Percentiles rank a stretch among this genome's conserved stretches.
Conservation (phyloP, 768 basidiomycete genomes). For the Suillus cothurnatus region DNA sequence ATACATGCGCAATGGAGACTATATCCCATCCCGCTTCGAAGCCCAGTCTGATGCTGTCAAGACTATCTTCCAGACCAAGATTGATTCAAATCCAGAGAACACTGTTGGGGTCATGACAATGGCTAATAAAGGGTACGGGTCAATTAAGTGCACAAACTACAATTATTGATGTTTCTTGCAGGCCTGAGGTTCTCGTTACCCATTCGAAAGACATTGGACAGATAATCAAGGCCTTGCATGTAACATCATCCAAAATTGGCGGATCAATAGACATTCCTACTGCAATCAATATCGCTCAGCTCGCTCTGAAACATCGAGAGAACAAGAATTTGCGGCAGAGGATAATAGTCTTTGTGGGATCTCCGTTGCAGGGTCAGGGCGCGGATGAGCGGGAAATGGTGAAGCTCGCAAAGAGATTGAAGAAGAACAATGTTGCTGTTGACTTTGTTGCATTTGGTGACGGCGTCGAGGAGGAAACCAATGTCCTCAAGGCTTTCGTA, state of each 20-base stretch:
- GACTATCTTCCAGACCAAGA: slow-evolving; percentile 89
- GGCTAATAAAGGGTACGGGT: slow-evolving; percentile 86
- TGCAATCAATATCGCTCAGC: slow-evolving; percentile 89
- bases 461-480: slow-evolving; percentile 75
- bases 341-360: slow-evolving; percentile 92
- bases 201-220: slow-evolving; percentile 95
- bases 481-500: slow-evolving; percentile 77
- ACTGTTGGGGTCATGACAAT: slow-evolving; percentile 98
- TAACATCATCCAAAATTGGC: slow-evolving; percentile 68
- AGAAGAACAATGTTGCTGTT: slow-evolving; percentile 98
- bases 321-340: slow-evolving; percentile 98
- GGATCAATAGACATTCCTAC: slow-evolving; percentile 88
- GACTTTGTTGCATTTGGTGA: slow-evolving; percentile 93
- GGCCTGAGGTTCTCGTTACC: slow-evolving; percentile 95
- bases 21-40: slow-evolving; percentile 81
- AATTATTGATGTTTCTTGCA: slow-evolving; percentile 31
- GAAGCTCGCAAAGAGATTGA: slow-evolving; percentile 93
- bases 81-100: slow-evolving; percentile 95
- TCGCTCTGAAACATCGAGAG: slow-evolving; percentile 95
- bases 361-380: slow-evolving; percentile 72
- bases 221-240: slow-evolving; percentile 78
- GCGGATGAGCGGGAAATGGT: slow-evolving; percentile 81
- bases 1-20: slow-evolving; percentile 96
- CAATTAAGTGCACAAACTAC: slow-evolving; percentile 3
- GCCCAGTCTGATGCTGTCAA: slow-evolving; percentile 93